Conservation (phyloP, 2,329 filamentous ascomycete species). For the Aspergillus jensenii region DNA sequence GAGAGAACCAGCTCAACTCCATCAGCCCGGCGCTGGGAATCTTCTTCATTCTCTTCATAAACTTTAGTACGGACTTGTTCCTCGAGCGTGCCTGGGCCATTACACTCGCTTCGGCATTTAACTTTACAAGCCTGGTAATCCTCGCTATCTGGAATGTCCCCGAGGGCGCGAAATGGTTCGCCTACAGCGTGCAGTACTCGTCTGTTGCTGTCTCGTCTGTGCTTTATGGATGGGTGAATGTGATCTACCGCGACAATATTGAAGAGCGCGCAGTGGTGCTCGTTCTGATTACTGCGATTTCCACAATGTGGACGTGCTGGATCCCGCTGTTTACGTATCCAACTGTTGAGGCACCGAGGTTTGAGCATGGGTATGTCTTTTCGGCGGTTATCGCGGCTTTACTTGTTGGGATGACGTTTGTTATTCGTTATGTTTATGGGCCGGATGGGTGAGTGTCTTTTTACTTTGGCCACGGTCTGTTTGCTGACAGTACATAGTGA, state of each 20-base stretch:
- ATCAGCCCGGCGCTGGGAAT: background rate
- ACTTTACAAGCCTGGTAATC: background rate
- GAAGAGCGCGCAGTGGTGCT: slow-evolving; percentile 2
- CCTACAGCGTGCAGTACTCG: slow-evolving; percentile 3
- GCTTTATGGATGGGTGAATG: background rate
- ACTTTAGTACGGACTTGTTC: background rate
- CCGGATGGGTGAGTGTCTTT: background rate
- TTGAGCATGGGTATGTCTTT: background rate
- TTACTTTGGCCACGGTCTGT: background rate
- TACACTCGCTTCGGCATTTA: background rate
- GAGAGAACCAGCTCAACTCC: background rate
- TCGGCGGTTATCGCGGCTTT: background rate
- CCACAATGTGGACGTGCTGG: slow-evolving; percentile 1
- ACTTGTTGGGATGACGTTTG: background rate
- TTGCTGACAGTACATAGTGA: background rate
- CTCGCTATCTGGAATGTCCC: background rate
- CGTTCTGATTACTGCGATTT: background rate
- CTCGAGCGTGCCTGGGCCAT: slow-evolving; percentile 3
- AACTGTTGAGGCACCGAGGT: background rate
- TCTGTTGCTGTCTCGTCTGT: background rate
- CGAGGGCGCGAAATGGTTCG: background rate
- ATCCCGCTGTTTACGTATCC: background rate
- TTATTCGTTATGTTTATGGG: background rate
- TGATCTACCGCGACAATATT: background rate
- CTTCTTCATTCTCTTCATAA: slow-evolving; percentile 2